Evolutionary conservation across 2,329 filamentous ascomycete species (phyloP), one percentile per base, ranked within the genome.

Genomic region (Coniella lustricola): DNA sequence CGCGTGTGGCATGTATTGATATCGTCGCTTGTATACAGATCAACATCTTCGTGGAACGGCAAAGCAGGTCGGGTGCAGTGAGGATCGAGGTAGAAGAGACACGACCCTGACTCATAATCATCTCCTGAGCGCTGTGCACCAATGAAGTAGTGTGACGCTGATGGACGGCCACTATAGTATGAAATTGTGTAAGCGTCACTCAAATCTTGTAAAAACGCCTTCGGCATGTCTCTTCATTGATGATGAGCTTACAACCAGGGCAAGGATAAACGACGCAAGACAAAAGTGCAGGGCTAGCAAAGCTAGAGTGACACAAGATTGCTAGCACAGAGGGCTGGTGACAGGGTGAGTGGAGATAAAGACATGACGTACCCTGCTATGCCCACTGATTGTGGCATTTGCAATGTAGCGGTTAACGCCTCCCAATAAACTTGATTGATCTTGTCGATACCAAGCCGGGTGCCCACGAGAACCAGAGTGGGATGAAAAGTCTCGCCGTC

Each of bases 351-450:
- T 13, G 3, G 8, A 29, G 18, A 14, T 3, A n/a, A 29, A 25
- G 29, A 20, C 39, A 17, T 40, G 21, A 61, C 77, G 66, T 75
- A 93, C 89, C 90, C 93, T 60, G 93, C 93, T 55, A 98, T 95
- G 10, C 93, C 93, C 44, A 96, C 83, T n/a, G 89, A 94, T 62
- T 97, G 93, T 7, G 84, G 79, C 72, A 95, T 87, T 64, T 93
- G 87, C 45, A 98, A 70, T 17, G 87, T 79, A 17, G 85, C 78
- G 59, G 90, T 89, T 31, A 98, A 74, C n/a, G 90, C 88, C 62
- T 95, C 87, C 82, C 91, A 94, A 60, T 98, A 98, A 2, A 94
- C 88, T 1, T 87, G 86, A 1, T 90, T 98, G 57, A 97, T 85
- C 61, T 93, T 89, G 57, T 97, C 91, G 56, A 97, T 93, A 7